Conservation (phyloP, 2,329 filamentous ascomycete genomes). For the Didymella keratinophila region DNA sequence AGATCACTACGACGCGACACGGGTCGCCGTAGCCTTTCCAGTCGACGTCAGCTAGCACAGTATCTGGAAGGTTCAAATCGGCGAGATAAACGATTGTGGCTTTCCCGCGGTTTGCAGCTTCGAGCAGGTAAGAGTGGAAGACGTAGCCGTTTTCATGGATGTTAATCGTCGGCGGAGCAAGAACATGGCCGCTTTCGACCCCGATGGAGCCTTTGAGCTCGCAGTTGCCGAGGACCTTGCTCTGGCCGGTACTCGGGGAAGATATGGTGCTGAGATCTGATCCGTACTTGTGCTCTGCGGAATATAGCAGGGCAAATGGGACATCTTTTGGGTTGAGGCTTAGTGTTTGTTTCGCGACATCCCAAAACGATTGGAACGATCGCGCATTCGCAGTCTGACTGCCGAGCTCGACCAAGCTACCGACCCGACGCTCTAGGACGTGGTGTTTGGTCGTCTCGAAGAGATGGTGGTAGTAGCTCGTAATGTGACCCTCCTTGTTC, state of each 20-base stretch:
- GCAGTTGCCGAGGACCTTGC: slow-evolving; percentile 21
- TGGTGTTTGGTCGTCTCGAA: slow-evolving; percentile 74
- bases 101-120: slow-evolving; percentile 37
- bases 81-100: slow-evolving; percentile 40
- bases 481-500: slow-evolving; percentile 71
- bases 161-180: slow-evolving; percentile 39
- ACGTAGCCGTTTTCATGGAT: slow-evolving; percentile 30
- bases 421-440: slow-evolving; percentile 33
- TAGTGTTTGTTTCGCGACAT: slow-evolving; percentile 69
- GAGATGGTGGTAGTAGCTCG: slow-evolving; percentile 76
- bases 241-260: slow-evolving; percentile 24
- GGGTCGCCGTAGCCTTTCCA: slow-evolving; percentile 49
- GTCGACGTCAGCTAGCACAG: slow-evolving; percentile 37
- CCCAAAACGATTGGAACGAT: slow-evolving; percentile 75
- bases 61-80: slow-evolving; percentile 38
- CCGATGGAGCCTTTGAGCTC: slow-evolving; percentile 39
- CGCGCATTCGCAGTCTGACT: slow-evolving; percentile 73
- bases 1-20: slow-evolving; percentile 45
- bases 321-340: slow-evolving; percentile 69
- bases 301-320: slow-evolving; percentile 39
- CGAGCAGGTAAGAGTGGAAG: slow-evolving; percentile 37
- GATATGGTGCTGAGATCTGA: slow-evolving; percentile 28
- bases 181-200: slow-evolving; percentile 31
- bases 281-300: slow-evolving; percentile 24
- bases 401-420: slow-evolving; percentile 69